Base-by-base conservation (phyloP, 2,329 filamentous ascomycete genomes). In the Claviceps sp. region DNA sequence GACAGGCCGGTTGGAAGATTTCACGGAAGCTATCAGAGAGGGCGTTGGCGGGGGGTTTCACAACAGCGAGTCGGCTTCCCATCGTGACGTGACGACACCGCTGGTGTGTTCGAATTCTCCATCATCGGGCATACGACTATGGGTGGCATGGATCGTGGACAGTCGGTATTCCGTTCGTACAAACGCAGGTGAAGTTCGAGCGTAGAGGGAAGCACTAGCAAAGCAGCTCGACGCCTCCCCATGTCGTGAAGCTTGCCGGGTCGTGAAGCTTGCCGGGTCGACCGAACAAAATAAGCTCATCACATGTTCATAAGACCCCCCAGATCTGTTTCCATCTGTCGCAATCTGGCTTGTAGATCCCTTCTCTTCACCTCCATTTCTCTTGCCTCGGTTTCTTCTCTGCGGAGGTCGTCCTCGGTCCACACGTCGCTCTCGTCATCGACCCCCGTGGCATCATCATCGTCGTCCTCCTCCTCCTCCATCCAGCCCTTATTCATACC, bases 71-170 rank as follows among this genome's bases (percentile, higher is more conserved):
- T 86, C 87, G 6, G 79, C 86, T 14, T n/a, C 3, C 3, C 20
- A 13, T 63, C 90, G 88, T 63, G 80, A 80, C 13, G 77, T 93
- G 76, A 81, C 30, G 87, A 86, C 1, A 86, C 86, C 1, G 82
- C 89, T 67, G 85, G 88, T 54, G 74, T 82, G 2, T 70, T 73
- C 46, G 76, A 75, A 90, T 90, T 61, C 65, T 86, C 55, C 72
- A 80, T 59, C 68, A 83, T 47, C 85, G 91, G 26, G 26, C 63
- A 71, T 80, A 55, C 71, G 74, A 60, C 73, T 65, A 9, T 30
- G 62, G 60, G 64, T 43, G 61, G 62, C 5, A 53, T 52, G n/a
- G 48, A 37, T 9, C 20, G 4, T 20, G 4, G 20, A 5, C 42
- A 44, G 18, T 4, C 18, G 8, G 48, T 6, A 18, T 26, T 30